Base-by-base conservation (phyloP, 139 green algal genomes). In the Volvox reticuliferus region DNA sequence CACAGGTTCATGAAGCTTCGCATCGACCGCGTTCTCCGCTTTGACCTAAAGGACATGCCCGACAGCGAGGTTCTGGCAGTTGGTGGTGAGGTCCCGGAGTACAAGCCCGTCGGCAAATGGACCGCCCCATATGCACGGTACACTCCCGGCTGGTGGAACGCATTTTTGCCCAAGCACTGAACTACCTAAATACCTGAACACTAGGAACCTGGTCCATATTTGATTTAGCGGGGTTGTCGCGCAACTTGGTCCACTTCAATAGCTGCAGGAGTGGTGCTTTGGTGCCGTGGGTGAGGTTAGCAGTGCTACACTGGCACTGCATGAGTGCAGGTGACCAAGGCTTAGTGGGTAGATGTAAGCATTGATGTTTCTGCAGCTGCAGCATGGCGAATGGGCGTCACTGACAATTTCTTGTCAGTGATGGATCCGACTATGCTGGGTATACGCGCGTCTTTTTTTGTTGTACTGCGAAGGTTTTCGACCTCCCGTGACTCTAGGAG, bases 1-100 rank as follows among this genome's bases (percentile, higher is more conserved):
- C 82, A 32, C 95, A 99, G 97, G 30, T 99, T 98, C 95, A 99
- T 99, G 97, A 98, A 98, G 95, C 94, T 98, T 88, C 95, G 97
- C 69, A 89, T 99, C 81, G 97, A 99, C 95, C 95, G 97, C 37
- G 97, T 99, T 71, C 92, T 99, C 79, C 92, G 95, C 75, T 83
- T 98, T 50, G 94, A 98, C 69, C 90, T 99, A 65, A 93, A 88
- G 2, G 83, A 91, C 14, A 89, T 97, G 86, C 77, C 88, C 0
- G 84, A 92, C 2, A 92, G 94, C 5, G 95, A 97, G 90, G 97
- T 91, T 16, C 84, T 97, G 67, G 89, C 95, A 33, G 94, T 90
- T 22, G 94, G 92, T 62, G 95, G 83, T 13, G 82, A 91, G 18
- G 86, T 98, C 44, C 96, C 97, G 30, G 95, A 97, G 32, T 97